These are phyloP conservation scores for Malassezia sp. DNA, from an alignment of 1,284 basidiomycete species.

Conservation along the genomic window DNA sequence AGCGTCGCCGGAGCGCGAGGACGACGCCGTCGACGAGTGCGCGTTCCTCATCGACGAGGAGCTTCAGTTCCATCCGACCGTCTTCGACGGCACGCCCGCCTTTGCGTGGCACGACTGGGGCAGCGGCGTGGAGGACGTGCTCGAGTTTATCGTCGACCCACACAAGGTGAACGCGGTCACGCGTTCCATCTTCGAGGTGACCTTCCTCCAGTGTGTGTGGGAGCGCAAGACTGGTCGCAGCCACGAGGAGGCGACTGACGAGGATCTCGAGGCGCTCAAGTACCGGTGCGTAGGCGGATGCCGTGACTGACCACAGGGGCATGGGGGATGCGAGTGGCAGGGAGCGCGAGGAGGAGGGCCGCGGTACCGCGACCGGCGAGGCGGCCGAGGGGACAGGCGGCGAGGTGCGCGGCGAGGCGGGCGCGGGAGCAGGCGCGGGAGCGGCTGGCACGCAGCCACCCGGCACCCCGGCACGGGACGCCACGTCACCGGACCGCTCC, in stretches of 20 bases:
- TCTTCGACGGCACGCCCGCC: slow-evolving; percentile 25
- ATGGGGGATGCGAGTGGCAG: not conserved
- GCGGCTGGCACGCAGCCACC: not conserved
- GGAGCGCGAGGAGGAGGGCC: not conserved
- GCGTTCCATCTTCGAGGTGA: slow-evolving; percentile 76
- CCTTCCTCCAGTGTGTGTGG: slow-evolving; percentile 86
- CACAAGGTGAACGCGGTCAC: slow-evolving; percentile 63
- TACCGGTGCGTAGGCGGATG: slow-evolving; percentile 17
- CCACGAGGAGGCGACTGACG: slow-evolving; percentile 40
- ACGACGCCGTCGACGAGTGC: slow-evolving; percentile 73
- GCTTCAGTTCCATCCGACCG: slow-evolving; percentile 58
- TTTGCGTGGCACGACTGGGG: slow-evolving; percentile 59
- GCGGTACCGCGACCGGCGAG: not conserved
- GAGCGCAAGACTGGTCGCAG: slow-evolving; percentile 51
- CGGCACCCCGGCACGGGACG: not conserved
- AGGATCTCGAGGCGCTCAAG: slow-evolving; percentile 44
- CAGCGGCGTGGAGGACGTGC: slow-evolving; percentile 55
- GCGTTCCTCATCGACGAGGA: slow-evolving; percentile 81
- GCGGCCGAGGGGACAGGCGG: not conserved
- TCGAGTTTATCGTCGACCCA: slow-evolving; percentile 61
- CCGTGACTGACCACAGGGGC: not conserved
- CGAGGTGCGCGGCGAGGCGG: not conserved
- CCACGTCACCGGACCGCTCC: not conserved
- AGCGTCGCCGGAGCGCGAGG: slow-evolving; percentile 80
- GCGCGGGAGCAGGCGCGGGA: not conserved